Evolutionary conservation across 345 rosid genomes (phyloP), one percentile per base, ranked within the genome.

Genomic region (Eucalyptus viminalis): DNA sequence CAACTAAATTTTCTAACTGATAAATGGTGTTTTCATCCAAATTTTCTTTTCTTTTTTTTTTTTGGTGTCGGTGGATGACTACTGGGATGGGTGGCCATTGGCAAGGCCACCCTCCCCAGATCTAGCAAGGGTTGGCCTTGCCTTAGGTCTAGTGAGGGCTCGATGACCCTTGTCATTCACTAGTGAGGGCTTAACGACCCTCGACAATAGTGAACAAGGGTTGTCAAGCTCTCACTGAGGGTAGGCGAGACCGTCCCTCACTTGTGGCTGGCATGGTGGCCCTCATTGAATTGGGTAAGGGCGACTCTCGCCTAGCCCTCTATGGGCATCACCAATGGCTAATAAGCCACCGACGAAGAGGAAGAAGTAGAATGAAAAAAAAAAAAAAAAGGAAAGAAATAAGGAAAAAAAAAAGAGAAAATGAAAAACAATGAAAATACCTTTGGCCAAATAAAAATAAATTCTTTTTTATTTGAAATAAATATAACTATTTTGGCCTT

Each of bases 1-100:
- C 24, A 0, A 19, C 58, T 53, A 53, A 53, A 21, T 53, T 53
- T 53, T 53, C 10, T 53, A 4, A 2, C 2, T 0, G 1, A 8
- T 53, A 2, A 53, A 53, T 53, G 11, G 11, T 53, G 11, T 21
- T 53, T 53, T 53, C 5, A 0, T 19, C 11, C 25, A 21, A 53
- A 8, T 53, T 53, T 51, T 17, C 4, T 3, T 19, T 53, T 53
- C 0, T 2, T 53, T 53, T 51, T 17, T 2, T 3, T 19, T 53
- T 53, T 0, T 2, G 0, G 2, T 21, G 58, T 53, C 0, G 2
- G 1, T 0, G 5, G 1, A 53, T 10, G 0, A 53, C 2, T 53
- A 9, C 2, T 53, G 2, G 58, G 5, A 53, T 19, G 58, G 56
- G 58, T 19, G 58, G 58, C 58, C 10, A 0, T 7, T 5, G 17